Conservation (phyloP, 169 alveolate genomes). For the Perkinsus marinus region DNA sequence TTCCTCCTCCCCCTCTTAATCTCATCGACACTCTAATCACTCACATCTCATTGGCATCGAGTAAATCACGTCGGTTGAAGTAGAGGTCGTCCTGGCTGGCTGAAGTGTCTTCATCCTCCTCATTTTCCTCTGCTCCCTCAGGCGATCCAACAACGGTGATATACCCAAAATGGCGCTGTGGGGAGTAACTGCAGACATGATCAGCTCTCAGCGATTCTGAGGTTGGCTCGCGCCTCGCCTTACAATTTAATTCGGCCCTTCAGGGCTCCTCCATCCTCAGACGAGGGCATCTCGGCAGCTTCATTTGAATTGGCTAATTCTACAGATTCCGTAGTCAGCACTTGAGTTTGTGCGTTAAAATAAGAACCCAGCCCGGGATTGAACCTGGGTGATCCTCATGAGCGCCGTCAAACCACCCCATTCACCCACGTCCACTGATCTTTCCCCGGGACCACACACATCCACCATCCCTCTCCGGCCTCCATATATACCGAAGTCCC, state of each 20-base stretch:
- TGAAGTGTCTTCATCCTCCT: background rate
- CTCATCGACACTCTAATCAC: background rate
- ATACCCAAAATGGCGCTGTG: background rate
- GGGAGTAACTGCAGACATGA: background rate
- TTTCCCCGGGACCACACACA: background rate
- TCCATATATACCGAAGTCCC: background rate
- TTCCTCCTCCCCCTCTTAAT: no score
- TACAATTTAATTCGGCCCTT: background rate
- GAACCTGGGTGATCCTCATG: background rate
- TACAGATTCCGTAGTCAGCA: background rate
- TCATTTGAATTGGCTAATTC: background rate
- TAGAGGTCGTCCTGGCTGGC: background rate
- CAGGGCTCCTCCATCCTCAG: background rate
- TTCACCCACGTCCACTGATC: background rate
- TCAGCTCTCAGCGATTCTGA: no score
- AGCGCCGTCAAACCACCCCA: no score
- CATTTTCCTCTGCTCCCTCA: background rate
- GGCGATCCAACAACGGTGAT: background rate
- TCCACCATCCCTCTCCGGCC: background rate
- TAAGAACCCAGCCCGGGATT: background rate
- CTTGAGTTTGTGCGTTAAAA: background rate
- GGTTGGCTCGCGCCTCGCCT: background rate
- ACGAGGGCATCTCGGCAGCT: background rate
- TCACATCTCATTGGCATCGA: background rate
- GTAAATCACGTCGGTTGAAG: background rate